A percentile compares a stretch with the other conserved stretches of the same genome.
These are phyloP conservation scores for Fusarium palustre DNA, from an alignment of 2,329 filamentous ascomycete species.

Conservation along the genomic window DNA sequence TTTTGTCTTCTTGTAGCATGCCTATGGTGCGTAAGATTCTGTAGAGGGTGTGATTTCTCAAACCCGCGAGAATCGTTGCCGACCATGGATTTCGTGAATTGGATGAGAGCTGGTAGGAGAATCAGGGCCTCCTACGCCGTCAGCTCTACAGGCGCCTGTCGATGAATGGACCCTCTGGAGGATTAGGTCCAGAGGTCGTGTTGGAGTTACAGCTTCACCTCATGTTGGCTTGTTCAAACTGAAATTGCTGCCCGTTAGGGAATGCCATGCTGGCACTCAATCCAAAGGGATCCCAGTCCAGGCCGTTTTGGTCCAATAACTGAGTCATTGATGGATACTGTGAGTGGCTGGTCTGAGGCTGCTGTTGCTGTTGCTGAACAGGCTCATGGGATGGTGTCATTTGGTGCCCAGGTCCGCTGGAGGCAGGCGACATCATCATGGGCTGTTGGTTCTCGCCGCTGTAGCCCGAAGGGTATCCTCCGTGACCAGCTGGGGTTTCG, in stretches of 20 bases:
- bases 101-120: conserved; percentile 22
- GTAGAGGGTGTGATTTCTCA: conserved; percentile 7
- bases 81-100: conserved; percentile 20
- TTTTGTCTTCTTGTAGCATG: conserved; percentile 26
- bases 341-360: conserved; percentile 46
- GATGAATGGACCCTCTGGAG: conserved; percentile 21
- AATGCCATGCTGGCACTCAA: conserved; percentile 96
- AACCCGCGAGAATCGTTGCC: conserved; percentile 11
- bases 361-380: conserved; percentile 27
- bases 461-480: conserved; percentile 71
- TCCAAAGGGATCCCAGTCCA: conserved; percentile 94
- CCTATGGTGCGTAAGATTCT: conserved; percentile 8
- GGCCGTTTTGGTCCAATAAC: conserved; percentile 76
- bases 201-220: conserved; percentile 48
- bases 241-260: conserved; percentile 80
- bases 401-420: conserved; percentile 54
- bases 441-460: conserved; percentile 60
- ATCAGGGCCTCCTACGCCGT: conserved; percentile 9
- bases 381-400: conserved; percentile 53
- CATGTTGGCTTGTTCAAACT: conserved; percentile 73
- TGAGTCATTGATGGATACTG: conserved; percentile 74
- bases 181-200: conserved; percentile 16
- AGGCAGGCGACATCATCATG: conserved; percentile 57
- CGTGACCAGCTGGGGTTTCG: conserved; percentile 73
- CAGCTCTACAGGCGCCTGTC: conserved; percentile 30